A percentile compares a stretch with the other conserved stretches of the same genome.
Evolutionary conservation across 2,329 filamentous ascomycete species (phyloP).

Genomic region (Paramyrothecium roridum): DNA sequence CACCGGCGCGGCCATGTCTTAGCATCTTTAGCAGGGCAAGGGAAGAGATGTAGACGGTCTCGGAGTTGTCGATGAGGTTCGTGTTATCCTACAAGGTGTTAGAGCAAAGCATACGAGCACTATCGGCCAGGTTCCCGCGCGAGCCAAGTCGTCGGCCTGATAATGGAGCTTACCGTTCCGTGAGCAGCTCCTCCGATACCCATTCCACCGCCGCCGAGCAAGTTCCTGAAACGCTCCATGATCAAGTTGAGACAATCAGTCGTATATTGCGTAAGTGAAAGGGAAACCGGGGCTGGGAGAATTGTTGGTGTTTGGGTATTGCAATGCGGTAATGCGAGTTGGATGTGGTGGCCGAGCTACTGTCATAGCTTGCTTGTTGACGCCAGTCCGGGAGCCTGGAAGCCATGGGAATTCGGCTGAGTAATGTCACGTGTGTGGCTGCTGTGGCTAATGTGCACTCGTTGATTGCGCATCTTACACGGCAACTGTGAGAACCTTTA

Average conservation of each 20-base stretch:
- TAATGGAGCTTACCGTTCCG: slow-evolving; percentile 31
- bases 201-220: slow-evolving; percentile 76
- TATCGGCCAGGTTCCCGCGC: background rate
- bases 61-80: slow-evolving; percentile 95
- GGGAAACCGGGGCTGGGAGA: slow-evolving; percentile 6
- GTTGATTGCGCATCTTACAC: slow-evolving; percentile 1
- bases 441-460: slow-evolving; percentile 11
- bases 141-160: slow-evolving; percentile 7
- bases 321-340: background rate
- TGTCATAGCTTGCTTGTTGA: slow-evolving; percentile 22
- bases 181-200: slow-evolving; percentile 50
- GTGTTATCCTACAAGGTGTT: slow-evolving; percentile 66
- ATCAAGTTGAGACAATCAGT: slow-evolving; percentile 14
- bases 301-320: slow-evolving; percentile 3
- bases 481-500: background rate
- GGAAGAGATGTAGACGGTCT: slow-evolving; percentile 98
- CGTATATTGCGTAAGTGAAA: slow-evolving; percentile 4
- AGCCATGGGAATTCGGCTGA: slow-evolving; percentile 22
- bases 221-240: slow-evolving; percentile 91
- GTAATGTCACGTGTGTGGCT: slow-evolving; percentile 19
- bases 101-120: slow-evolving; percentile 1
- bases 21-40: slow-evolving; percentile 98
- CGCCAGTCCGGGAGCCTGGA: slow-evolving; percentile 29
- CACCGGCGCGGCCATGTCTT: slow-evolving; percentile 92
- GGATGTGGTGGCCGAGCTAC: slow-evolving; percentile 5